These are phyloP conservation scores for Ampelomyces quisqualis DNA, from an alignment of 2,329 filamentous ascomycete genomes.

Conservation along the genomic window DNA sequence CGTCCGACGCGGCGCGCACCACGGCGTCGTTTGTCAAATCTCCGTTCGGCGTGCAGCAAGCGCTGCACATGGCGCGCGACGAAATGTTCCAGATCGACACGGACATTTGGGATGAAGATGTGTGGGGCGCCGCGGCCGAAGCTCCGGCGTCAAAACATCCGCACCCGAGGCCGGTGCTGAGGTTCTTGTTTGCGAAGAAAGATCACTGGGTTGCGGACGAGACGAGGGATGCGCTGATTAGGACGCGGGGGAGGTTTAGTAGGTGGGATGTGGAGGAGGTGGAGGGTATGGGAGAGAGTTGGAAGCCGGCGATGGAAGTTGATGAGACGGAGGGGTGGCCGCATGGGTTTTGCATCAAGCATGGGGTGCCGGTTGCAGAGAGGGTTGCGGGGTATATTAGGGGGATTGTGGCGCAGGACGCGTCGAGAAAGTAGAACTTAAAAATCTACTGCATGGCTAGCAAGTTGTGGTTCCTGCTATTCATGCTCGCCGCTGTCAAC, in stretches of 20 bases:
- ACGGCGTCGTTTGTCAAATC: conserved; percentile 56
- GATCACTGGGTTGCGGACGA: conserved; percentile 64
- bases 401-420: conserved; percentile 42
- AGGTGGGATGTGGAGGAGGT: conserved; percentile 20
- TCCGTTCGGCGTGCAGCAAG: conserved; percentile 53
- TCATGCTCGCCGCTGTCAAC: too few species aligned
- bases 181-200: conserved; percentile 60
- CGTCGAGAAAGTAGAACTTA: conserved; percentile 2
- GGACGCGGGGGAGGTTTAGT: conserved; percentile 15
- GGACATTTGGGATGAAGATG: conserved; percentile 59
- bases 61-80: conserved; percentile 59
- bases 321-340: conserved; percentile 56
- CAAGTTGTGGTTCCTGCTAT: too few species aligned
- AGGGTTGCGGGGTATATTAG: conserved; percentile 53
- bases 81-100: conserved; percentile 59
- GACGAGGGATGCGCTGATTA: conserved; percentile 58
- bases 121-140: conserved; percentile 55
- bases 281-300: conserved; percentile 30
- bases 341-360: conserved; percentile 61
- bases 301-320: conserved; percentile 56
- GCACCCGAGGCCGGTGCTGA: conserved; percentile 49
- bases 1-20: conserved; percentile 47
- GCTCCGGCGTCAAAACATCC: conserved; percentile 20
- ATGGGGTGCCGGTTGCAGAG: conserved; percentile 52
- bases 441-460: too few species aligned